Evolutionary conservation across 257 asterid species (phyloP).

Genomic region (Lycium ferocissimum): DNA sequence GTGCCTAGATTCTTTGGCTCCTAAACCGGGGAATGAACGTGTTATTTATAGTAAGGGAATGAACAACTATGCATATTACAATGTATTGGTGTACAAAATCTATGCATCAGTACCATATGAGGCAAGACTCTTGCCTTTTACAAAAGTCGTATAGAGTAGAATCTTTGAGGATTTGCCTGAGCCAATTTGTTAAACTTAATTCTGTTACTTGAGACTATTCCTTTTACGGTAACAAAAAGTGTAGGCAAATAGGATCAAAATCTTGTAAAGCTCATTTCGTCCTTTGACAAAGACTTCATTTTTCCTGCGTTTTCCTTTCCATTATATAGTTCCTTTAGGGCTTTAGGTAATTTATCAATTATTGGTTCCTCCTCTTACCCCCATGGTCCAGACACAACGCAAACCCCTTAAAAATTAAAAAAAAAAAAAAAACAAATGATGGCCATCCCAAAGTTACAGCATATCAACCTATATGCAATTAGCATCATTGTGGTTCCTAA

Average conservation of each 20-base stretch:
- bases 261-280: background rate
- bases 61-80: background rate
- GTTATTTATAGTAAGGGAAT: background rate
- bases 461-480: background rate
- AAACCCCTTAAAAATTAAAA: background rate
- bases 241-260: background rate
- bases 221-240: background rate
- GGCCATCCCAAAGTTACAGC: background rate
- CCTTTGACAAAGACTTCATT: background rate
- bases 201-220: background rate
- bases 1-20: background rate
- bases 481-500: background rate
- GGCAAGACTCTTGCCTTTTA: background rate
- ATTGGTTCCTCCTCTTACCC: background rate
- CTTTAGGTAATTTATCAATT: background rate
- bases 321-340: background rate
- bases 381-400: background rate
- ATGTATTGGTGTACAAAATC: background rate
- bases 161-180: background rate
- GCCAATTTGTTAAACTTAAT: background rate
- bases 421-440: background rate
- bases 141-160: background rate
- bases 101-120: background rate
- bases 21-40: background rate
- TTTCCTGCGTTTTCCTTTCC: background rate